Evolutionary conservation across 2,329 filamentous ascomycete genomes (phyloP).

Genomic region (Penicillium crustosum): DNA sequence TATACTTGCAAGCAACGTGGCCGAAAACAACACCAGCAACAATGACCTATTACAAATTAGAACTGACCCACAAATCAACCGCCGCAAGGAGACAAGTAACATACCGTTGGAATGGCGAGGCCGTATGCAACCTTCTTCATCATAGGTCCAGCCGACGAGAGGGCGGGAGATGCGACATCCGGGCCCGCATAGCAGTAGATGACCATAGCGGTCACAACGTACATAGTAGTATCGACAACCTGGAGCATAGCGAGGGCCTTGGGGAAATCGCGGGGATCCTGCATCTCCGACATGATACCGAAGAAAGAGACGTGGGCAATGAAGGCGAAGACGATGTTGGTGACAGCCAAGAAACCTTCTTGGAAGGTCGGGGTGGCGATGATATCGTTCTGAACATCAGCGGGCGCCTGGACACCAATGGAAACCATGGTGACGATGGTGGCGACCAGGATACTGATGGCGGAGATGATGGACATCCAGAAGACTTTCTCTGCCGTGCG

Average conservation of each 20-base stretch:
- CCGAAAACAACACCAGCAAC: slow-evolving; percentile 67
- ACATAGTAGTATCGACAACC: slow-evolving; percentile 58
- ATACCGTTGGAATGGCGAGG: slow-evolving; percentile 61
- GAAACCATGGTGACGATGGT: slow-evolving; percentile 65
- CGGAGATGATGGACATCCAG: slow-evolving; percentile 61
- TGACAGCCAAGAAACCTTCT: slow-evolving; percentile 46
- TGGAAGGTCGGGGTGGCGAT: slow-evolving; percentile 49
- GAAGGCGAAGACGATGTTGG: slow-evolving; percentile 70
- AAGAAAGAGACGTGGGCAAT: slow-evolving; percentile 65
- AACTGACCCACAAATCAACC: neutral
- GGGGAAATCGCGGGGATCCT: slow-evolving; percentile 57
- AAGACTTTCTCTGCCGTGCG: slow-evolving; percentile 62
- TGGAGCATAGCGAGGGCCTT: slow-evolving; percentile 63
- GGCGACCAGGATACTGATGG: slow-evolving; percentile 60
- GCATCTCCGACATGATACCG: slow-evolving; percentile 63
- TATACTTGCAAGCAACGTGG: slow-evolving; percentile 63
- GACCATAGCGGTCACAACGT: slow-evolving; percentile 63
- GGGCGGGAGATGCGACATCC: slow-evolving; percentile 61
- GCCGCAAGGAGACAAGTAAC: neutral
- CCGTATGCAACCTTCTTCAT: slow-evolving; percentile 65
- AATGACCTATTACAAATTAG: slow-evolving; percentile 40
- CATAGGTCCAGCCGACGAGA: slow-evolving; percentile 58
- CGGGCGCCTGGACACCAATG: slow-evolving; percentile 54
- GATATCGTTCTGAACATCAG: slow-evolving; percentile 36
- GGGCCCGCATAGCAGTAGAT: slow-evolving; percentile 66